Evolutionary conservation across 1,284 basidiomycete genomes (phyloP).

Genomic region (Kalmanozyma brasiliensis): DNA sequence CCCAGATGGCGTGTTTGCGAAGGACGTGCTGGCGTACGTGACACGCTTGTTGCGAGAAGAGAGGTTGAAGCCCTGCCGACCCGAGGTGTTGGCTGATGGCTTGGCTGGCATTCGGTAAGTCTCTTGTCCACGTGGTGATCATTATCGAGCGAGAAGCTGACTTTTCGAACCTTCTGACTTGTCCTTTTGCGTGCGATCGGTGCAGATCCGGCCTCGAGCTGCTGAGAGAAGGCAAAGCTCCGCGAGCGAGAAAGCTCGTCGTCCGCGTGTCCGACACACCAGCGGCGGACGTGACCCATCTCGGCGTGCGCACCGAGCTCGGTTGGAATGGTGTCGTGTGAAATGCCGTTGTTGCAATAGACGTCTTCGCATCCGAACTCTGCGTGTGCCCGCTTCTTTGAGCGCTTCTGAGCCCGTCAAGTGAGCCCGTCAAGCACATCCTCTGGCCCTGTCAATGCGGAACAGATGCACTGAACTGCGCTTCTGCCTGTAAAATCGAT

Average conservation of each 20-base stretch:
- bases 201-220: slow-evolving; percentile 48
- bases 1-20: slow-evolving; percentile 34
- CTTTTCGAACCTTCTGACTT: not conserved
- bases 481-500: too few relatives aligned
- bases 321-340: slow-evolving; percentile 59
- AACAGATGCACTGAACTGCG: not conserved
- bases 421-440: too few relatives aligned
- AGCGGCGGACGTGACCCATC: slow-evolving; percentile 47
- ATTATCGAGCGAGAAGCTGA: slow-evolving; percentile 1
- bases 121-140: not conserved
- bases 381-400: too few relatives aligned
- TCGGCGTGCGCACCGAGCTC: slow-evolving; percentile 52
- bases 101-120: slow-evolving; percentile 55
- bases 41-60: slow-evolving; percentile 18
- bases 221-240: slow-evolving; percentile 53
- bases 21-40: slow-evolving; percentile 10
- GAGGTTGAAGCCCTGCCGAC: slow-evolving; percentile 32
- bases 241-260: slow-evolving; percentile 56
- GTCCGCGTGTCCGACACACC: slow-evolving; percentile 54
- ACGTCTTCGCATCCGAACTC: too few relatives aligned
- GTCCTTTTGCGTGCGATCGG: too few relatives aligned
- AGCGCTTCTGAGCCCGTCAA: too few relatives aligned
- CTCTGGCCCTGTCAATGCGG: too few relatives aligned
- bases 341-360: not conserved
- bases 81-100: slow-evolving; percentile 50